Conservation (phyloP, 108 stramenopile species). For the Nannochloropsis gaditana region DNA sequence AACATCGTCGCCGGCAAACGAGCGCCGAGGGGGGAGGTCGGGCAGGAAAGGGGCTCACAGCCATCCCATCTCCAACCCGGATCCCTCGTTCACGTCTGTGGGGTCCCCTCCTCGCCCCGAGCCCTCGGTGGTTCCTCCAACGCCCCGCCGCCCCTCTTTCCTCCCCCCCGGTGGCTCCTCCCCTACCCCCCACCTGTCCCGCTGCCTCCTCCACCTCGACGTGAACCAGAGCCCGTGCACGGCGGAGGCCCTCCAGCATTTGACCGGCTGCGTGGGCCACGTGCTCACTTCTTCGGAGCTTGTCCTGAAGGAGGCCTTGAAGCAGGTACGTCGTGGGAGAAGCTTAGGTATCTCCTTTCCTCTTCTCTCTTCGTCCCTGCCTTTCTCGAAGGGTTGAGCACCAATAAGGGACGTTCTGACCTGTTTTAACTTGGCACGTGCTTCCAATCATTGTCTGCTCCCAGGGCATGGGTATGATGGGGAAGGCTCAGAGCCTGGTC, state of each 20-base stretch:
- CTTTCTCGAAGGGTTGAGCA: background rate
- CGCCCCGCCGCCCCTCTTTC: background rate
- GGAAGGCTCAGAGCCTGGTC: background rate
- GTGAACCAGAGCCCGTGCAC: background rate
- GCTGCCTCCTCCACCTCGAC: background rate
- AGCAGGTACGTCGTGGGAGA: background rate
- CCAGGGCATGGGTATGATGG: background rate
- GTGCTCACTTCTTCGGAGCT: background rate
- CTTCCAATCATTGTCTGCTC: background rate
- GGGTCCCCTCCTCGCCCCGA: too few relatives aligned
- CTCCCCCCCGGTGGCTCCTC: background rate
- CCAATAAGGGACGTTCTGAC: background rate
- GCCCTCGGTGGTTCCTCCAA: too few relatives aligned
- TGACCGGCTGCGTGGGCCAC: background rate
- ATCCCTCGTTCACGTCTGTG: too few relatives aligned
- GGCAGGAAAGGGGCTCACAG: too few relatives aligned
- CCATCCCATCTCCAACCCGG: too few relatives aligned
- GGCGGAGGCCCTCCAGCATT: background rate
- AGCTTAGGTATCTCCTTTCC: background rate
- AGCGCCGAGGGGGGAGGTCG: too few relatives aligned
- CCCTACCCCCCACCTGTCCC: background rate
- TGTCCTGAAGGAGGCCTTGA: background rate
- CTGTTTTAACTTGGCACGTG: background rate
- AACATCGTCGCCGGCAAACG: too few relatives aligned
- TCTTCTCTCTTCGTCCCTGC: background rate